Evolutionary conservation across 1,284 basidiomycete species (phyloP).

Genomic region (Fomitopsis pinicola): DNA sequence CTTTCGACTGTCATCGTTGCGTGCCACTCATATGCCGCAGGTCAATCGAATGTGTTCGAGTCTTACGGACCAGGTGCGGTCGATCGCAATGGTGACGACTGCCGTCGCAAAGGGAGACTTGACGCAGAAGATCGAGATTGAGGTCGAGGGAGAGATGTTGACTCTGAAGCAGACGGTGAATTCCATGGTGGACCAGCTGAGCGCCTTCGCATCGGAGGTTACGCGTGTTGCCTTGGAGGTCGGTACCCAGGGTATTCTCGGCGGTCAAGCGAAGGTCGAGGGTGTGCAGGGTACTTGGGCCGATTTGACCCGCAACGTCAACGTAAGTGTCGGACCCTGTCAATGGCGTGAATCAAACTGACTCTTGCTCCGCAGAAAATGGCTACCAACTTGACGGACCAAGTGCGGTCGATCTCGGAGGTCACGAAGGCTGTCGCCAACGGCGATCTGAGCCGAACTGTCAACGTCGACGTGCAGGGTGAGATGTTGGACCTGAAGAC

Average conservation of each 20-base stretch:
- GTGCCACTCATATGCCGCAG: slow-evolving; percentile 31
- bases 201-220: slow-evolving; percentile 91
- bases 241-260: slow-evolving; percentile 88
- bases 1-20: background rate
- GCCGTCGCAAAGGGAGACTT: slow-evolving; percentile 89
- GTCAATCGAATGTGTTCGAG: slow-evolving; percentile 93
- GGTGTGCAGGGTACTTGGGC: slow-evolving; percentile 96
- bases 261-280: slow-evolving; percentile 88
- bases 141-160: slow-evolving; percentile 92
- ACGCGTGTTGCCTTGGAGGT: slow-evolving; percentile 92
- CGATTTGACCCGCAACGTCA: slow-evolving; percentile 87
- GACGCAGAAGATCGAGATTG: slow-evolving; percentile 86
- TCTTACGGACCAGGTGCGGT: slow-evolving; percentile 92
- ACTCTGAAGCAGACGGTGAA: slow-evolving; percentile 83
- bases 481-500: slow-evolving; percentile 95
- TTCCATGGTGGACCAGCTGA: slow-evolving; percentile 87
- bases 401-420: slow-evolving; percentile 95
- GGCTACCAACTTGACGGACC: slow-evolving; percentile 91
- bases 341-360: background rate
- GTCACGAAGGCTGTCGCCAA: slow-evolving; percentile 96
- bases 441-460: slow-evolving; percentile 86
- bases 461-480: slow-evolving; percentile 94
- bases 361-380: slow-evolving; percentile 53
- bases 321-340: slow-evolving; percentile 43
- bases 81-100: slow-evolving; percentile 89